These are phyloP conservation scores for Magnolia kwangsiensis DNA, from an alignment of 164 flowering plant genomes.

Conservation along the genomic window DNA sequence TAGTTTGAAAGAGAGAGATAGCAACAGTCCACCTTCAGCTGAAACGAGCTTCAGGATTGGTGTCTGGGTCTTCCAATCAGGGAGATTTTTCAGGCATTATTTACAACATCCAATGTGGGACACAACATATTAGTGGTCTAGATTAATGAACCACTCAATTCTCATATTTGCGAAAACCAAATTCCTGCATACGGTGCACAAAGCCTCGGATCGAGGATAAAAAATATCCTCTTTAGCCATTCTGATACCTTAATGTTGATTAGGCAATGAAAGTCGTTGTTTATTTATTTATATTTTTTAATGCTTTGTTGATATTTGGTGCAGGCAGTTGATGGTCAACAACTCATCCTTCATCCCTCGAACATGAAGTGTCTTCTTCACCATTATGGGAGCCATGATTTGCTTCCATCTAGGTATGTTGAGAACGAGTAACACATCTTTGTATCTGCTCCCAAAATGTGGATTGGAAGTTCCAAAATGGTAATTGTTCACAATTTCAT, in stretches of 20 bases:
- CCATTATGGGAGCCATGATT: slow-evolving; percentile 69
- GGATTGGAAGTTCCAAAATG: too few relatives aligned
- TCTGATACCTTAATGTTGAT: background rate
- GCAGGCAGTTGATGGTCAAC: slow-evolving; percentile 93
- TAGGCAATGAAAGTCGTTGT: too few relatives aligned
- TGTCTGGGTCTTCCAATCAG: too few relatives aligned
- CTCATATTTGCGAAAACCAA: background rate
- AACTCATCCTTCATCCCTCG: slow-evolving; percentile 78
- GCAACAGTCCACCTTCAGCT: background rate
- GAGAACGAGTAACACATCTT: background rate
- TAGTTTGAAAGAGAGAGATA: background rate
- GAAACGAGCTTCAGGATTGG: background rate
- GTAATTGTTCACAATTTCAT: too few relatives aligned
- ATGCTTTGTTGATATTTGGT: slow-evolving; percentile 9
- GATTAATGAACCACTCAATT: background rate
- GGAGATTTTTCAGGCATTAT: too few relatives aligned
- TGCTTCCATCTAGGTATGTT: slow-evolving; percentile 73
- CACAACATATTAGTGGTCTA: background rate
- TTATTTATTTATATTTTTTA: too few relatives aligned
- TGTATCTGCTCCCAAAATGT: background rate
- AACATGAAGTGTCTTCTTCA: slow-evolving; percentile 88
- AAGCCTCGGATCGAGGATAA: background rate
- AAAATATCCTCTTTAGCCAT: background rate
- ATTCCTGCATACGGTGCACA: background rate
- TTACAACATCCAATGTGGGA: too few relatives aligned